Percentiles rank a stretch among this genome's conserved stretches.
These are phyloP conservation scores for Aspergillus indologenus DNA, from an alignment of 495 filamentous ascomycete species.

Conservation along the genomic window DNA sequence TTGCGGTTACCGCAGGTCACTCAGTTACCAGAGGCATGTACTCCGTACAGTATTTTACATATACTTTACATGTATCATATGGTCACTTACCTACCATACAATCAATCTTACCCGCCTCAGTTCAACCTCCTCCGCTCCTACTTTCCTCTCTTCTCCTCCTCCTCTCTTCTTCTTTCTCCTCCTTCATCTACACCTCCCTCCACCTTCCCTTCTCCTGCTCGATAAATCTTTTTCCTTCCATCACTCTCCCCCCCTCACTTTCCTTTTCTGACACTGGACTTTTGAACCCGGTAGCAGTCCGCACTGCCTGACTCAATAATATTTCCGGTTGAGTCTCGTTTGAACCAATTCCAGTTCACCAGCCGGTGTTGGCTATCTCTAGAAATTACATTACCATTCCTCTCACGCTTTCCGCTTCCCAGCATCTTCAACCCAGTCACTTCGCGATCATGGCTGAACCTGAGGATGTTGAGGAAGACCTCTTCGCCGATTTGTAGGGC, in stretches of 20 bases:
- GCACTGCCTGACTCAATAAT: neutral
- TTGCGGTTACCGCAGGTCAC: neutral
- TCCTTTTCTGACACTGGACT: neutral
- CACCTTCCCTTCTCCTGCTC: neutral
- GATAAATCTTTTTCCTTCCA: no score
- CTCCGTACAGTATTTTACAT: neutral
- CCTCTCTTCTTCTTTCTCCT: conserved; percentile 1
- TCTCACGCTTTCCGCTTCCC: neutral
- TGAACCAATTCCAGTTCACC: neutral
- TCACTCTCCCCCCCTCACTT: conserved; percentile 11
- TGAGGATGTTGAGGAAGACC: conserved; percentile 93
- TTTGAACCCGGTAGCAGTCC: neutral
- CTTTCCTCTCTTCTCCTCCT: neutral
- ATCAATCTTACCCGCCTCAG: neutral
- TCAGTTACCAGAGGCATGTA: no score
- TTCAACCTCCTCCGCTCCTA: neutral
- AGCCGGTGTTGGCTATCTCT: neutral
- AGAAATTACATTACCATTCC: neutral
- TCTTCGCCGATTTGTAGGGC: conserved; percentile 94
- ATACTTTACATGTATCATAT: neutral
- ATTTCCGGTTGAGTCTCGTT: neutral
- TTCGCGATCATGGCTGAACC: conserved; percentile 68
- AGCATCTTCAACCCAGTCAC: neutral
- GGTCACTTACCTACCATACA: neutral
- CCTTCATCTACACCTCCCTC: neutral